Evolutionary conservation across 805 yeast species (phyloP).

Genomic region (Naumovozyma baii): DNA sequence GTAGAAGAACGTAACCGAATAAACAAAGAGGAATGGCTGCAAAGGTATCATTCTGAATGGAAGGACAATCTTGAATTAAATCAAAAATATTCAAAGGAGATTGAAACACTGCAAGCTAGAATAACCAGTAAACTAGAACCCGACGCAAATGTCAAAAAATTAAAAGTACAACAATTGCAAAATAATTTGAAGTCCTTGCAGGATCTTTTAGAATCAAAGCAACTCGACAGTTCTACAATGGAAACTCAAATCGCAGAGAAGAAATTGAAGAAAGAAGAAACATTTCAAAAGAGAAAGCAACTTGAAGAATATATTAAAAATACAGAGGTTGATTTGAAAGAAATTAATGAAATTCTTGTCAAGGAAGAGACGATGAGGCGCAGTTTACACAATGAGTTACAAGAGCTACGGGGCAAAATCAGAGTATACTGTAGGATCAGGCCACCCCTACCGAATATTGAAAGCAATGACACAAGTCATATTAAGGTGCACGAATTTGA

Average conservation of each 20-base stretch:
- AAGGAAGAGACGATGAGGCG: slow-evolving; percentile 51
- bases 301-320: slow-evolving; percentile 20
- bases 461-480: slow-evolving; percentile 20
- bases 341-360: slow-evolving; percentile 32
- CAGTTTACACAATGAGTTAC: slow-evolving; percentile 59
- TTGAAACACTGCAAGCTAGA: slow-evolving; percentile 15
- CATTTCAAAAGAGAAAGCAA: slow-evolving; percentile 9
- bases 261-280: slow-evolving; percentile 8
- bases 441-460: slow-evolving; percentile 36
- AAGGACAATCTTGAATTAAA: slow-evolving; percentile 26
- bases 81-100: slow-evolving; percentile 15
- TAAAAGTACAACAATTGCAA: slow-evolving; percentile 6
- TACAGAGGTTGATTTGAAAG: slow-evolving; percentile 27
- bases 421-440: slow-evolving; percentile 82
- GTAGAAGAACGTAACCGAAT: slow-evolving; percentile 11
- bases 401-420: slow-evolving; percentile 84
- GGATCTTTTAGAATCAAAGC: slow-evolving; percentile 17
- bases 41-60: slow-evolving; percentile 21
- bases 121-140: slow-evolving; percentile 9
- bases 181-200: slow-evolving; percentile 14
- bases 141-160: slow-evolving; percentile 7
- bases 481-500: slow-evolving; percentile 26
- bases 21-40: slow-evolving; percentile 20
- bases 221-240: slow-evolving; percentile 18
- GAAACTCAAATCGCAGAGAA: slow-evolving; percentile 19